These are phyloP conservation scores for Calonectria ilicicola DNA, from an alignment of 2,329 filamentous ascomycete species.

Conservation along the genomic window DNA sequence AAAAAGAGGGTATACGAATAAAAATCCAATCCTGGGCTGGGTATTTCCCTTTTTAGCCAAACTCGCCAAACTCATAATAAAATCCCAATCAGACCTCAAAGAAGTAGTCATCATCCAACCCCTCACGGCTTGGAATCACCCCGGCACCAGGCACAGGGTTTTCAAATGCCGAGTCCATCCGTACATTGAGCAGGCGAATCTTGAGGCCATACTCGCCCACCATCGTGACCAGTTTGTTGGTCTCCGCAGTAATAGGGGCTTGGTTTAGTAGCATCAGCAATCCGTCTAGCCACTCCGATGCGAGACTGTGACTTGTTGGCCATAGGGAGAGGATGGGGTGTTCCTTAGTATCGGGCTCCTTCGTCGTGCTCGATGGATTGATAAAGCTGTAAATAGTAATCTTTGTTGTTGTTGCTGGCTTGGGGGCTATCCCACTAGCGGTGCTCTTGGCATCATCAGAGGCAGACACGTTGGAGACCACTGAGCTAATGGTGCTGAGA, in stretches of 20 bases:
- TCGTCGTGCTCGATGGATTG: conserved; percentile 53
- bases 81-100: conserved; percentile 73
- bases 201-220: conserved; percentile 93
- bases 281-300: conserved; percentile 97
- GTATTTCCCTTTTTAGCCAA: conserved; percentile 4
- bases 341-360: conserved; percentile 64
- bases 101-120: conserved; percentile 92
- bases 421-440: conserved; percentile 56
- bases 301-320: conserved; percentile 82
- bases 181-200: conserved; percentile 90
- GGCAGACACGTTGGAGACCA: conserved; percentile 91
- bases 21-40: conserved; percentile 25
- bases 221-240: conserved; percentile 86
- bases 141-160: conserved; percentile 77
- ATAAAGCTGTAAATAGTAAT: conserved; percentile 89
- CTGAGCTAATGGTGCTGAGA: conserved; percentile 87
- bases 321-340: conserved; percentile 84
- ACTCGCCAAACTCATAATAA: neutral
- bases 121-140: conserved; percentile 83
- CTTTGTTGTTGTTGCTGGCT: conserved; percentile 74
- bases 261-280: conserved; percentile 95
- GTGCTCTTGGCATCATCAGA: conserved; percentile 63
- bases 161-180: conserved; percentile 82
- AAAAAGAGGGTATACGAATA: conserved; percentile 28
- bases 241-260: conserved; percentile 96